phyloP scores from a whole-genome alignment of 805 yeast species.

The Lachancea kluyveri region DNA sequence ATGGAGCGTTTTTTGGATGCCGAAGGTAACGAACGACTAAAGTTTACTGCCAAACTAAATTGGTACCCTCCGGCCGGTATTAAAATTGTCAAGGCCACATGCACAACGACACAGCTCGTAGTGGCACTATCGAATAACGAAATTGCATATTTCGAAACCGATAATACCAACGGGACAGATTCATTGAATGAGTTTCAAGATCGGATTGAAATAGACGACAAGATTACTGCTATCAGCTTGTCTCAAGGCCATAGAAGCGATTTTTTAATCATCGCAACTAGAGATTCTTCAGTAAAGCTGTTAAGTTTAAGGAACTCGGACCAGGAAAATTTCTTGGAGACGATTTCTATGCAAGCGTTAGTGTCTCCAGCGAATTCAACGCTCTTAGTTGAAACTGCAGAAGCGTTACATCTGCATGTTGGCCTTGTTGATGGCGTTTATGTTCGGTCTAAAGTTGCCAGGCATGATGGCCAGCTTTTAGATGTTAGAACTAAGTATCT shows the following conservation, averaged over 20 bases:
- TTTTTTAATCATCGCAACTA: conserved; percentile 63
- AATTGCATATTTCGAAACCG: conserved; percentile 77
- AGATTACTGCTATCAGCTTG: conserved; percentile 47
- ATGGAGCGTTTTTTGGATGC: too few relatives aligned
- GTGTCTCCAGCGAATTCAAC: conserved; percentile 44
- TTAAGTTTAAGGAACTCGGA: conserved; percentile 44
- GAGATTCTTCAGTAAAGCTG: conserved; percentile 64
- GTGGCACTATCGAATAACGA: conserved; percentile 69
- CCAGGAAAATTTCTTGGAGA: conserved; percentile 52
- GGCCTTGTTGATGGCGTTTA: conserved; percentile 85
- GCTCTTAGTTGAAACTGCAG: conserved; percentile 16
- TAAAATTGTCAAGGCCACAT: conserved; percentile 49
- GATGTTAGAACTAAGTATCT: conserved; percentile 65
- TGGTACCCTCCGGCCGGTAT: conserved; percentile 86
- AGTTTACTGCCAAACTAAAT: conserved; percentile 36
- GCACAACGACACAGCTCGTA: conserved; percentile 63
- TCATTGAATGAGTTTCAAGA: conserved; percentile 66
- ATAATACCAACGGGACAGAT: conserved; percentile 40
- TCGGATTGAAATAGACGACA: conserved; percentile 45
- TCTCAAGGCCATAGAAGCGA: conserved; percentile 44
- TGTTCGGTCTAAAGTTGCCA: conserved; percentile 54
- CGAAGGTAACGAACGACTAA: too few relatives aligned
- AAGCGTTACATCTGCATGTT: conserved; percentile 48
- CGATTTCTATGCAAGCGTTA: conserved; percentile 59
- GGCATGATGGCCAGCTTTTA: conserved; percentile 50